A percentile compares a stretch with the other conserved stretches of the same genome.
Conservation (phyloP, 1,284 basidiomycete genomes). For the Apiotrichum akiyoshidainum region DNA sequence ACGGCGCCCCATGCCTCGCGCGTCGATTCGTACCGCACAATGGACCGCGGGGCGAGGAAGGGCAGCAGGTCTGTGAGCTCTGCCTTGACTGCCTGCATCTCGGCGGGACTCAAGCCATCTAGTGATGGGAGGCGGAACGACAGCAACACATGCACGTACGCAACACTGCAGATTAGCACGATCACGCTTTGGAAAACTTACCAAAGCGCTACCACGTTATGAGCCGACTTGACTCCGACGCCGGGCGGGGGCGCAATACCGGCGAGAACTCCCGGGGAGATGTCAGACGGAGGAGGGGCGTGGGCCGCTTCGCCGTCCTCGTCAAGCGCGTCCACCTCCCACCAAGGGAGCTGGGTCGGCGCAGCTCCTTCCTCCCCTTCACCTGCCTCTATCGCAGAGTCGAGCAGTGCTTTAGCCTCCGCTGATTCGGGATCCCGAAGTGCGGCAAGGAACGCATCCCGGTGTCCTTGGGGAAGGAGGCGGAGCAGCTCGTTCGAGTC, state of each 20-base stretch:
- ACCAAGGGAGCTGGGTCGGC: slow-evolving; percentile 19
- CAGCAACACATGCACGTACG: slow-evolving; percentile 41
- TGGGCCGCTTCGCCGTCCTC: slow-evolving; percentile 11
- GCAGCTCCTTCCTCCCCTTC: slow-evolving; percentile 17
- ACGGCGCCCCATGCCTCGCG: slow-evolving; percentile 39
- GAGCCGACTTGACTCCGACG: slow-evolving; percentile 36
- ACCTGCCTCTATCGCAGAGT: slow-evolving; percentile 23
- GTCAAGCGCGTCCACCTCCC: slow-evolving; percentile 12
- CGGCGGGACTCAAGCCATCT: background rate
- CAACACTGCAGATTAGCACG: slow-evolving; percentile 29
- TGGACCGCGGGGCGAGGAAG: slow-evolving; percentile 42
- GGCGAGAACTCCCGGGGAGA: slow-evolving; percentile 10
- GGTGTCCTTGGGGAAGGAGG: slow-evolving; percentile 41
- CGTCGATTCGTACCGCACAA: slow-evolving; percentile 29
- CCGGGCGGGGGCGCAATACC: slow-evolving; percentile 23
- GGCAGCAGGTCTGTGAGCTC: slow-evolving; percentile 32
- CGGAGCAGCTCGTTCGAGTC: slow-evolving; percentile 47
- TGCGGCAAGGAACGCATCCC: slow-evolving; percentile 43
- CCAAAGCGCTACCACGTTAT: slow-evolving; percentile 45
- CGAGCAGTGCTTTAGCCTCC: slow-evolving; percentile 34
- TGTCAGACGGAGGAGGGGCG: slow-evolving; percentile 10
- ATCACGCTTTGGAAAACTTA: slow-evolving; percentile 22
- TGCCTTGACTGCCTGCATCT: slow-evolving; percentile 9
- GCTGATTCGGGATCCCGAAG: slow-evolving; percentile 41
- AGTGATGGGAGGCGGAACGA: slow-evolving; percentile 40